These are phyloP conservation scores for Trametopsis cervina DNA, from an alignment of 768 basidiomycete species.

Conservation along the genomic window DNA sequence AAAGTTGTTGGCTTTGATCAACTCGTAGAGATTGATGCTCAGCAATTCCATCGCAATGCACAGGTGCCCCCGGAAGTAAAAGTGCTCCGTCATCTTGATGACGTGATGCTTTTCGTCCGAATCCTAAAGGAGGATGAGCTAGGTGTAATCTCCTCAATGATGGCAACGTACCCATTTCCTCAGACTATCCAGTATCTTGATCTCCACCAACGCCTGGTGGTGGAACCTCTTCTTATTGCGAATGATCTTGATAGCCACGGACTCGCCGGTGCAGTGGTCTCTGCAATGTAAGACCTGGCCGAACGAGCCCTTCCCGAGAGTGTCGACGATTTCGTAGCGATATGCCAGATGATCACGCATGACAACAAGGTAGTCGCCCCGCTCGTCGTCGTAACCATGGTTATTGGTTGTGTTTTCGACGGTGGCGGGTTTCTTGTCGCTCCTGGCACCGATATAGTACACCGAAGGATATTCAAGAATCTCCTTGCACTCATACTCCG, in stretches of 20 bases:
- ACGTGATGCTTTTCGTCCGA: constrained; percentile 95
- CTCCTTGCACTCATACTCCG: constrained; percentile 86
- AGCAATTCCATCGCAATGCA: constrained; percentile 98
- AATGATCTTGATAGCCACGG: constrained; percentile 99
- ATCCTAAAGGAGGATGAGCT: constrained; percentile 48
- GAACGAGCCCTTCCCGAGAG: constrained; percentile 96
- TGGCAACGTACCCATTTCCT: constrained; percentile 87
- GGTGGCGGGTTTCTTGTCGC: constrained; percentile 79
- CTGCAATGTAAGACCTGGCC: constrained; percentile 95
- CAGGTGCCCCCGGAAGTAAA: constrained; percentile 95
- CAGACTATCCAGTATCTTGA: constrained; percentile 94
- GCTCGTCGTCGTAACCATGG: constrained; percentile 94
- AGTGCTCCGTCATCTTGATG: constrained; percentile 97
- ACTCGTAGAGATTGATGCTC: constrained; percentile 97
- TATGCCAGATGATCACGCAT: constrained; percentile 90
- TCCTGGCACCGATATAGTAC: constrained; percentile 74
- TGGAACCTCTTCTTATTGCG: constrained; percentile 99
- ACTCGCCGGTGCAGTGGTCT: constrained; percentile 90
- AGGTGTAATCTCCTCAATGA: neutral
- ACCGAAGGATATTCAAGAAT: constrained; percentile 81
- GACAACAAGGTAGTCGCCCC: constrained; percentile 92
- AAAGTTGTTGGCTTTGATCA: constrained; percentile 98
- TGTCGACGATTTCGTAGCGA: constrained; percentile 91
- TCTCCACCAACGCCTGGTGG: constrained; percentile 97
- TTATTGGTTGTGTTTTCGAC: constrained; percentile 75